A percentile compares a stretch with the other conserved stretches of the same genome.
Evolutionary conservation across 768 basidiomycete genomes (phyloP).

Genomic region (Paxillus rubicundulus): DNA sequence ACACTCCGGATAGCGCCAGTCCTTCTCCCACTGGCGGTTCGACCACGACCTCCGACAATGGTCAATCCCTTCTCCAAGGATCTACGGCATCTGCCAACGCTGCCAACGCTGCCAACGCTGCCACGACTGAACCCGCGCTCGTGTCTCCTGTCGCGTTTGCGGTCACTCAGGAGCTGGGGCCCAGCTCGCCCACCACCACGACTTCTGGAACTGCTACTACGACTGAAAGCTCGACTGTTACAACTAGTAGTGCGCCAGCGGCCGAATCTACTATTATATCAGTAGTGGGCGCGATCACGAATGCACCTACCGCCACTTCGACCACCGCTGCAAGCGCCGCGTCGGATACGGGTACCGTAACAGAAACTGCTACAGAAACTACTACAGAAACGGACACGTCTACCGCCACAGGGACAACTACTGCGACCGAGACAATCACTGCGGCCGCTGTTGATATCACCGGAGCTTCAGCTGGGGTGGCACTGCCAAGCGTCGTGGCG

Average conservation of each 20-base stretch:
- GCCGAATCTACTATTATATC: not conserved
- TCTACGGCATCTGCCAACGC: no score
- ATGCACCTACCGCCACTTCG: not conserved
- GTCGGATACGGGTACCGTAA: not conserved
- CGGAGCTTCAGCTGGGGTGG: not conserved
- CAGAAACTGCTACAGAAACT: not conserved
- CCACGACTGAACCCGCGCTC: not conserved
- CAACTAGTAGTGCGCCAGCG: not conserved
- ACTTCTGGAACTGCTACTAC: not conserved
- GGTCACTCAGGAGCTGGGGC: not conserved
- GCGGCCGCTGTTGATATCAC: not conserved
- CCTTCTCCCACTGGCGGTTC: no score
- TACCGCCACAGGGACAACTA: not conserved
- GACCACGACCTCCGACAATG: no score
- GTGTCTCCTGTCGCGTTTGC: not conserved
- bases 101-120: no score
- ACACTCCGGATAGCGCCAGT: not conserved
- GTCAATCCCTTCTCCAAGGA: no score
- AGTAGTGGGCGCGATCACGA: not conserved
- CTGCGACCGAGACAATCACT: not conserved
- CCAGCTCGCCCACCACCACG: not conserved
- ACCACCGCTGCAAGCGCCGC: not conserved
- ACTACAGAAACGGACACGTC: not conserved
- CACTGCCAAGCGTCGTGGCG: not conserved
- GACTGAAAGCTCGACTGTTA: not conserved